Evolutionary conservation across 1,284 basidiomycete genomes (phyloP).

Genomic region (Trametes versicolor): DNA sequence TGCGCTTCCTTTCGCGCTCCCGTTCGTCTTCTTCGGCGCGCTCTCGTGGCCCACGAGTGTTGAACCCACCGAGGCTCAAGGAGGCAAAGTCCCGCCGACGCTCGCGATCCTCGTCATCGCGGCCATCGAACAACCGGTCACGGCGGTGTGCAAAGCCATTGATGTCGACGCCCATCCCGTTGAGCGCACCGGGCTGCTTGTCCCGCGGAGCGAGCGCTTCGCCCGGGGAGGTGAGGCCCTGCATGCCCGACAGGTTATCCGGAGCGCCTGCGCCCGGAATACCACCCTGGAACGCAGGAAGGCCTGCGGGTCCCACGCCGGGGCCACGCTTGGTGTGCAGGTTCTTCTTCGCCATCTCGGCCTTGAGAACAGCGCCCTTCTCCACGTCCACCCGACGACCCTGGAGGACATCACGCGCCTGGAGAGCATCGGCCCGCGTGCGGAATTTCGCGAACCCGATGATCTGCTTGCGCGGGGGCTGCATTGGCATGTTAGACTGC

Average conservation of each 20-base stretch:
- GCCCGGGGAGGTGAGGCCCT: conserved; percentile 47
- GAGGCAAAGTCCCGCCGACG: conserved; percentile 48
- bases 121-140: conserved; percentile 42
- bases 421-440: conserved; percentile 87
- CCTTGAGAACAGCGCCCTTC: conserved; percentile 93
- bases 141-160: conserved; percentile 47
- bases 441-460: conserved; percentile 98
- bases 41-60: conserved; percentile 64
- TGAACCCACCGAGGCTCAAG: conserved; percentile 51
- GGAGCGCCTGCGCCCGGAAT: conserved; percentile 45
- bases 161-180: conserved; percentile 55
- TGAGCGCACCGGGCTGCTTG: conserved; percentile 56
- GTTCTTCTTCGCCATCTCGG: conserved; percentile 99
- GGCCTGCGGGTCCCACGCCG: conserved; percentile 60
- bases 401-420: conserved; percentile 90
- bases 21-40: conserved; percentile 73
- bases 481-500: conserved; percentile 47
- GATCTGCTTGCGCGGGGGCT: conserved; percentile 90
- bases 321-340: conserved; percentile 93
- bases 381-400: conserved; percentile 95
- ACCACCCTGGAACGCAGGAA: conserved; percentile 47
- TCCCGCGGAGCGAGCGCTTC: conserved; percentile 57
- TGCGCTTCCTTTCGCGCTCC: conserved; percentile 60
- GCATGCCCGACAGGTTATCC: conserved; percentile 43
- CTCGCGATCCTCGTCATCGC: conserved; percentile 55